phyloP scores from a whole-genome alignment of 192 early-diverging fungal genomes.

The Backusella liffmaniae region DNA sequence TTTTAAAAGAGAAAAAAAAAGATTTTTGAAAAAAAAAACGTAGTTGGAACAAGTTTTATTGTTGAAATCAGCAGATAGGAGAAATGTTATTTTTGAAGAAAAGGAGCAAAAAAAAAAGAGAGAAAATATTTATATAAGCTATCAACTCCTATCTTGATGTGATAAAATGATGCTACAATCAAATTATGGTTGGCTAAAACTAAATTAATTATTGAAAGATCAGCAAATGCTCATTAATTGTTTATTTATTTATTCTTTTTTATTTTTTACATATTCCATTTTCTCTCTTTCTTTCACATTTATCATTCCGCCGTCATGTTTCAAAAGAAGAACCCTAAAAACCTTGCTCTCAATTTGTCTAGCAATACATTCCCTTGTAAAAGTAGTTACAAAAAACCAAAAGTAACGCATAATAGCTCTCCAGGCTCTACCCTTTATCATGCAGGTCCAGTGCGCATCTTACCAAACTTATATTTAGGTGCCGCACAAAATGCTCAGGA shows the following conservation, averaged over 20 bases:
- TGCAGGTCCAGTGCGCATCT: conserved; percentile 57
- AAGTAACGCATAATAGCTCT: not conserved
- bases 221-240: conserved; percentile 12
- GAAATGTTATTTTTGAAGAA: conserved; percentile 5
- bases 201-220: conserved; percentile 11
- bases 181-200: conserved; percentile 10
- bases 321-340: conserved; percentile 12
- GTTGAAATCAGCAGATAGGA: not conserved
- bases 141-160: not conserved
- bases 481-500: conserved; percentile 60
- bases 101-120: not conserved
- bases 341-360: conserved; percentile 4
- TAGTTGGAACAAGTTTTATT: not conserved
- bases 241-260: not conserved
- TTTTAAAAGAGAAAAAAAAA: not conserved
- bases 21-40: not conserved
- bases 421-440: not conserved
- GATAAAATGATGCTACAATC: conserved; percentile 1
- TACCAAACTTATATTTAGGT: conserved; percentile 67
- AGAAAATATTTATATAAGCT: not conserved
- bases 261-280: not conserved
- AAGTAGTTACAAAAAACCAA: not conserved
- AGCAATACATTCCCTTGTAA: not conserved
- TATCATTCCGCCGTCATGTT: not conserved
- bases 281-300: not conserved